Percentiles rank a stretch among this genome's conserved stretches.
Evolutionary conservation across 352 stramenopile genomes (phyloP).

Genomic region (Phytophthora colocasiae): DNA sequence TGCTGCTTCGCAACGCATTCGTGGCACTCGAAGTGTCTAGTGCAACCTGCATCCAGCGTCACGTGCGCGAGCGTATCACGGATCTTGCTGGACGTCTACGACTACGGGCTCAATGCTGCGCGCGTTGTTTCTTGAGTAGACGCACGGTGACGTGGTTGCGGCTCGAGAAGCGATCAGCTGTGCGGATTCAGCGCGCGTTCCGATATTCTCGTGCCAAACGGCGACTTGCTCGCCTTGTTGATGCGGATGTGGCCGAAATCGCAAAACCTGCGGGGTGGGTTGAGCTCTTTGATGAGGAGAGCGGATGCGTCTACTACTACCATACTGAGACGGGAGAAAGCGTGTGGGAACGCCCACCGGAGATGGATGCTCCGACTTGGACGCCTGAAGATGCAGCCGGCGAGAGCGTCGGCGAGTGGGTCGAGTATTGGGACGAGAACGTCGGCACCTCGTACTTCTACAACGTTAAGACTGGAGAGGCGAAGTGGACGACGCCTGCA

Average conservation of each 20-base stretch:
- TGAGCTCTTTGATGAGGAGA: slow-evolving; percentile 75
- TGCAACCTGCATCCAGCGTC: slow-evolving; percentile 49
- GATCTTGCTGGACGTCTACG: slow-evolving; percentile 1
- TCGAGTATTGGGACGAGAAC: slow-evolving; percentile 82
- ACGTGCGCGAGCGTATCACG: slow-evolving; percentile 39
- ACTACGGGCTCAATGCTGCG: slow-evolving; percentile 44
- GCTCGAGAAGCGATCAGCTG: slow-evolving; percentile 36
- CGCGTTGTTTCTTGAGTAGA: slow-evolving; percentile 49
- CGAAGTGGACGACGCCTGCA: slow-evolving; percentile 66
- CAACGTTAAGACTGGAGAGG: slow-evolving; percentile 70
- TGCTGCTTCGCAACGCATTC: slow-evolving; percentile 7
- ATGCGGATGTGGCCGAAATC: slow-evolving; percentile 25
- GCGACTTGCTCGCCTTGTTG: slow-evolving; percentile 46
- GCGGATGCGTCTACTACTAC: slow-evolving; percentile 76
- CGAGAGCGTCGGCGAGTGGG: slow-evolving; percentile 51
- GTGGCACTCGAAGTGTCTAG: slow-evolving; percentile 33
- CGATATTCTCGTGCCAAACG: slow-evolving; percentile 51
- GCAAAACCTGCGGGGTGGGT: slow-evolving; percentile 48
- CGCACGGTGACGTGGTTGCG: slow-evolving; percentile 27
- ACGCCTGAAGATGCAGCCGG: slow-evolving; percentile 16
- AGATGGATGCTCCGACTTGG: slow-evolving; percentile 23
- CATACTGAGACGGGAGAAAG: slow-evolving; percentile 59
- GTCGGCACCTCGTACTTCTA: slow-evolving; percentile 73
- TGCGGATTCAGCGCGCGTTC: slow-evolving; percentile 65
- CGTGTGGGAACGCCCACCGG: slow-evolving; percentile 57